Evolutionary conservation across 2,329 filamentous ascomycete species (phyloP).

Genomic region (Decorospora gaudefroyi): DNA sequence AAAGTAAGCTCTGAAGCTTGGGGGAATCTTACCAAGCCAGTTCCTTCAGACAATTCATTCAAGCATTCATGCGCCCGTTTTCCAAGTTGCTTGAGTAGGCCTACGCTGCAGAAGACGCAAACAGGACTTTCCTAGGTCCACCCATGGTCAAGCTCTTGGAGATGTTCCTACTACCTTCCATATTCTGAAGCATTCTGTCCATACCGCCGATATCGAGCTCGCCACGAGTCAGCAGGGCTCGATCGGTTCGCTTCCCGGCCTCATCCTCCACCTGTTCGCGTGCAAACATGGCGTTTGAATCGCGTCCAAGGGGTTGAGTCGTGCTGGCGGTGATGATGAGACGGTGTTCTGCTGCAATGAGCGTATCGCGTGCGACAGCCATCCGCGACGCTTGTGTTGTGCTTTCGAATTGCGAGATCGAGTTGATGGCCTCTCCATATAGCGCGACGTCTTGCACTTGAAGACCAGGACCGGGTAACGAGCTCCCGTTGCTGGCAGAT

Average conservation of each 20-base stretch:
- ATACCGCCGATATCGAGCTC: conserved; percentile 56
- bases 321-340: conserved; percentile 50
- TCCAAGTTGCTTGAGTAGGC: neutral
- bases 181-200: conserved; percentile 51
- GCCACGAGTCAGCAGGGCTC: conserved; percentile 50
- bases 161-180: conserved; percentile 35
- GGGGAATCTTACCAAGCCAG: no score
- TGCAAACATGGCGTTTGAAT: conserved; percentile 37
- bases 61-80: neutral
- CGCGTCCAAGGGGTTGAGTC: conserved; percentile 37
- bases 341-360: conserved; percentile 53
- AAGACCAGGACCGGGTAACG: conserved; percentile 50
- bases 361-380: conserved; percentile 51
- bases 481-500: conserved; percentile 40
- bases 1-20: no score
- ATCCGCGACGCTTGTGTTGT: conserved; percentile 48
- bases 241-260: conserved; percentile 44
- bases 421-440: conserved; percentile 50
- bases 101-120: conserved; percentile 41
- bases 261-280: conserved; percentile 39
- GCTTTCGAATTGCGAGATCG: conserved; percentile 51
- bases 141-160: conserved; percentile 35
- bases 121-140: conserved; percentile 44
- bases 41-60: no score
- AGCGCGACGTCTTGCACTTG: conserved; percentile 51